Percentiles rank a stretch among this genome's conserved stretches.
phyloP scores from a whole-genome alignment of 2,329 filamentous ascomycete genomes.

The Colletotrichum plurivorum region DNA sequence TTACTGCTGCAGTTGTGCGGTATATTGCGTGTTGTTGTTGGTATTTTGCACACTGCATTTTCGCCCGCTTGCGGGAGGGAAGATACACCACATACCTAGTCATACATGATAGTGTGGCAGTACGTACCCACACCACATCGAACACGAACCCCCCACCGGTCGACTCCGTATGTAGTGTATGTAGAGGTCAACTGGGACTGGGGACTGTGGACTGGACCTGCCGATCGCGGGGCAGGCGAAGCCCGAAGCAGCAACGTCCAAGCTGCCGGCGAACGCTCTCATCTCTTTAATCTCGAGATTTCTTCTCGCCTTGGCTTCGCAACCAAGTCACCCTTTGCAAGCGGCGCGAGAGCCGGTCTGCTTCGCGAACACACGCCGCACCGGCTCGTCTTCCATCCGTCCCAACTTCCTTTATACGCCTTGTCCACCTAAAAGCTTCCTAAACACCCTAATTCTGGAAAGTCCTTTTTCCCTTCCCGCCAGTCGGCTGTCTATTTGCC shows the following conservation, averaged over 20 bases:
- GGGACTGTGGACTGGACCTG: constrained; percentile 24
- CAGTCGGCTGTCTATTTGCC: not conserved
- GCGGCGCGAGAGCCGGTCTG: constrained; percentile 28
- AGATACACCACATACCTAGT: not conserved
- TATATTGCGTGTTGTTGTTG: too few relatives aligned
- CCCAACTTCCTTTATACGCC: constrained; percentile 26
- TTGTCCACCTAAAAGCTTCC: constrained; percentile 28
- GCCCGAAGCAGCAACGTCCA: constrained; percentile 36
- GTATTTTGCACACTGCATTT: not conserved
- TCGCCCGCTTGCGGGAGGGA: constrained; percentile 10
- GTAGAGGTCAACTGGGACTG: constrained; percentile 24
- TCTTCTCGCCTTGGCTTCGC: constrained; percentile 20
- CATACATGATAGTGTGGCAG: too few relatives aligned
- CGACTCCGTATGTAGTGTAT: too few relatives aligned
- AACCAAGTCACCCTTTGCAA: constrained; percentile 8
- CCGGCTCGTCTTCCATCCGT: constrained; percentile 29
- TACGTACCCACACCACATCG: not conserved
- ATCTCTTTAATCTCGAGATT: constrained; percentile 10
- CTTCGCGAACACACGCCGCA: constrained; percentile 12
- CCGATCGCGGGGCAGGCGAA: constrained; percentile 34
- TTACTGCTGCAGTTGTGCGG: too few relatives aligned
- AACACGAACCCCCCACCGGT: not conserved
- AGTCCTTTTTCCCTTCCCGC: not conserved
- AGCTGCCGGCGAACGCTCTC: constrained; percentile 6
- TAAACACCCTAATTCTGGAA: constrained; percentile 14